Conservation (phyloP, 1,284 basidiomycete species). For the Ceratobasidium sp. region DNA sequence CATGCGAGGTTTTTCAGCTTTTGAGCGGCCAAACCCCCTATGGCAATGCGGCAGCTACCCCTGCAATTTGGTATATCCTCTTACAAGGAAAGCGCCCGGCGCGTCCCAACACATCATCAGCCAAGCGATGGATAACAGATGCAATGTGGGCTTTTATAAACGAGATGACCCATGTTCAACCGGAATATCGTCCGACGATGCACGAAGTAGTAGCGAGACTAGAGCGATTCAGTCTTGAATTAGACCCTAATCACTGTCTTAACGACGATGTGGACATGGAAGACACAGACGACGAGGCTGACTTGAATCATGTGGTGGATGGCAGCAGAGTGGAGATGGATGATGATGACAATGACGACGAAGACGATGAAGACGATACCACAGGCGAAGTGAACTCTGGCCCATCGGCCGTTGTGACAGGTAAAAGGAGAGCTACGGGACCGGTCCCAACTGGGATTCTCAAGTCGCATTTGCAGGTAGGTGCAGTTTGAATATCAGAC, state of each 20-base stretch:
- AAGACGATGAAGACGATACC: not conserved
- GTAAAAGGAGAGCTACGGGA: not conserved
- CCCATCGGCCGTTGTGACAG: not conserved
- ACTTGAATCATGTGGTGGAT: not conserved
- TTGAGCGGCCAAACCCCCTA: conserved; percentile 15
- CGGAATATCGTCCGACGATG: conserved; percentile 19
- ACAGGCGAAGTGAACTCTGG: too few relatives aligned
- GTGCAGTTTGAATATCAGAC: not conserved
- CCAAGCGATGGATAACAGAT: conserved; percentile 15
- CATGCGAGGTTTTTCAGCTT: not conserved
- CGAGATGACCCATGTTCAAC: conserved; percentile 20
- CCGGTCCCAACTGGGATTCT: not conserved
- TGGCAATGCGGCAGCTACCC: conserved; percentile 15
- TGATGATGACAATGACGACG: not conserved
- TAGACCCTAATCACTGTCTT: not conserved
- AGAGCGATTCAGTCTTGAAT: conserved; percentile 3
- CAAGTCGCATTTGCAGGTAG: not conserved
- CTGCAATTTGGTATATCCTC: conserved; percentile 16
- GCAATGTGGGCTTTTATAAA: conserved; percentile 21
- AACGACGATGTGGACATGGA: not conserved
- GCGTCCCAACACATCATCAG: not conserved
- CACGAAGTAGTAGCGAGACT: conserved; percentile 5
- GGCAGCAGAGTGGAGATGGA: not conserved
- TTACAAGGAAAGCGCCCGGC: conserved; percentile 12
- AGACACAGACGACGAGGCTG: not conserved